phyloP scores from a whole-genome alignment of 2,329 filamentous ascomycete species.

The Xylaria digitata region DNA sequence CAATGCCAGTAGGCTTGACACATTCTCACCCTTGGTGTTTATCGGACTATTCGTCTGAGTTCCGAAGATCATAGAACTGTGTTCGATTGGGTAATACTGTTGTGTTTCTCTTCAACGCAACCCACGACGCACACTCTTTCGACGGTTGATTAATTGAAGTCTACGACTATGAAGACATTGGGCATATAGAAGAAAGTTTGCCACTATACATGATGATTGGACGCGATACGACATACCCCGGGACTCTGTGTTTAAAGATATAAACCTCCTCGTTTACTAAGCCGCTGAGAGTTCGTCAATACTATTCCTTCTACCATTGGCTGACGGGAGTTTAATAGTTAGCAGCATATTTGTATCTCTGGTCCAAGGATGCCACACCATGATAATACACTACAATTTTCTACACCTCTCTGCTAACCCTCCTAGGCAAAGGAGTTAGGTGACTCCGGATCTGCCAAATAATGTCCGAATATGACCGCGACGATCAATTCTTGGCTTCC shows the following conservation, averaged over 20 bases:
- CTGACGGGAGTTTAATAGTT: neutral
- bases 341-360: conserved; percentile 7
- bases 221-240: conserved; percentile 9
- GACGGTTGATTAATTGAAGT: neutral
- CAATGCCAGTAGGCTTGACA: neutral
- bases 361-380: neutral
- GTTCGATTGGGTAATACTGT: conserved; percentile 4
- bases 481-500: conserved; percentile 33
- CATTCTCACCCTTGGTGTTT: neutral
- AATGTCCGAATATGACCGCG: conserved; percentile 16
- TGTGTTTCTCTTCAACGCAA: conserved; percentile 8
- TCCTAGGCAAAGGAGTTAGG: conserved; percentile 22
- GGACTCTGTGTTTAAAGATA: conserved; percentile 1
- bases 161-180: conserved; percentile 2
- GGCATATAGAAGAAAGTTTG: neutral
- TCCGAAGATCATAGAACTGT: neutral
- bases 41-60: neutral
- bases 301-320: conserved; percentile 1
- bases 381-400: neutral
- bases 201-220: neutral
- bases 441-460: conserved; percentile 32
- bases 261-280: conserved; percentile 3
- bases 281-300: neutral
- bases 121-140: neutral
- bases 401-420: neutral